Evolutionary conservation across 2,329 filamentous ascomycete species (phyloP).

Genomic region (Colletotrichum lupini): DNA sequence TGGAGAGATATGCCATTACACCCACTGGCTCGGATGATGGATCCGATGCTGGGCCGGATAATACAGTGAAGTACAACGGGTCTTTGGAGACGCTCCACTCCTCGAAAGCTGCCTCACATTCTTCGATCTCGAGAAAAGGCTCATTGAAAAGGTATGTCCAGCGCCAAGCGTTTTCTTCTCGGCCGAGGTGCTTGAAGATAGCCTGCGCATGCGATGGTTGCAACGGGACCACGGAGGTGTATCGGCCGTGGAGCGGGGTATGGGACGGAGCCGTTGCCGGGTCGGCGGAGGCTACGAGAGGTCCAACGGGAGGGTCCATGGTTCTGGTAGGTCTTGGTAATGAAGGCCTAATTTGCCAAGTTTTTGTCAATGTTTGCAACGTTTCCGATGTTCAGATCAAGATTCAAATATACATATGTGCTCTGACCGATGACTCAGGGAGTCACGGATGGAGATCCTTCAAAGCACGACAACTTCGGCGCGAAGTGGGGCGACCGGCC

Average conservation of each 20-base stretch:
- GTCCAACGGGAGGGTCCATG: constrained; percentile 32
- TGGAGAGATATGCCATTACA: constrained; percentile 56
- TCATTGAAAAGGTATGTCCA: constrained; percentile 49
- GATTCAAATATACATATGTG: background rate
- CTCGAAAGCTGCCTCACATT: constrained; percentile 38
- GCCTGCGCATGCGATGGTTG: constrained; percentile 40
- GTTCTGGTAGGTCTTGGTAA: background rate
- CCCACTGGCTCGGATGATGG: constrained; percentile 51
- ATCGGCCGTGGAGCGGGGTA: constrained; percentile 42
- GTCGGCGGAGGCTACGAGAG: constrained; percentile 33
- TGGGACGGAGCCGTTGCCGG: constrained; percentile 36
- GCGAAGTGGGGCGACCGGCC: constrained; percentile 4
- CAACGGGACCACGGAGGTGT: constrained; percentile 46
- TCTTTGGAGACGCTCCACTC: constrained; percentile 44
- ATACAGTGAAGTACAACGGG: constrained; percentile 56
- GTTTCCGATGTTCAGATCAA: background rate
- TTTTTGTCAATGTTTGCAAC: background rate
- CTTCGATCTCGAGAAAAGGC: constrained; percentile 36
- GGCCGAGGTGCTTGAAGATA: constrained; percentile 47
- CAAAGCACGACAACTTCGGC: background rate
- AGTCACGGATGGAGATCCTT: background rate
- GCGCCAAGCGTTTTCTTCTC: constrained; percentile 42
- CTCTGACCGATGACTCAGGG: background rate
- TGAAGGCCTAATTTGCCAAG: background rate
- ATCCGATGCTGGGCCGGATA: constrained; percentile 44